Base-by-base conservation (phyloP, 1,284 basidiomycete genomes). In the Bjerkandera adusta region DNA sequence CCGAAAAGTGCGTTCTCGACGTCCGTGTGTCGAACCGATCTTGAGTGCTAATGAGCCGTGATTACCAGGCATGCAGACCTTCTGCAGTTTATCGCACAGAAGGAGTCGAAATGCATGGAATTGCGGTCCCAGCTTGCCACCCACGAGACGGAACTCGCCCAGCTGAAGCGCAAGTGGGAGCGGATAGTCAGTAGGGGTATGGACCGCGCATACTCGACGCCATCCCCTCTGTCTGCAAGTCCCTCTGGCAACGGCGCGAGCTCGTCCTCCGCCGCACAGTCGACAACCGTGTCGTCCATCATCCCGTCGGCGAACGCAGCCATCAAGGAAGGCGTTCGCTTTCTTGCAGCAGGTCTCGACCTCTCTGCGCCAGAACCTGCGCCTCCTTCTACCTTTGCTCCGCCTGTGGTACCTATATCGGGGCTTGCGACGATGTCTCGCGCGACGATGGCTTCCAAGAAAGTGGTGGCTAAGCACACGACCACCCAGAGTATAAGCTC, bases 151-250 rank as follows among this genome's bases (percentile, higher is more conserved):
- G 88, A 90, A 56, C 71, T 91, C 1, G 60, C 74, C 0, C 75
- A 84, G 59, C 68, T 90, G 43, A 91, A 90, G 69, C 79, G 77
- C 50, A 86, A 83, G 63, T 91, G 88, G 88, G 86, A 85, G 61
- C 76, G 79, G 30, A 87, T 91, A 48, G 78, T 90, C 34, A 76
- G 75, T 54, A 73, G 78, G 18, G 80, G 81, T 15, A 73, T 81
- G 53, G 74, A 76, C 46, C 62, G 68, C 50, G 52, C 62, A 25
- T 57, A 57, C 50, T 30, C 56, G 36, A 24, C 57, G n/a, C 43
- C 57, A 30, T 36, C 56, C 16, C 41, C 52, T 16, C 41, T 47
- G 45, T 40, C 52, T 3, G 7, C 38, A 24, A 25, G 35, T 21
- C 16, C 45, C 8, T 21, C 52, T 18, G 15, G 18, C 1, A 30